A percentile compares a stretch with the other conserved stretches of the same genome.
phyloP scores from a whole-genome alignment of 2,329 filamentous ascomycete genomes.

The Pseudogymnoascus sp. region DNA sequence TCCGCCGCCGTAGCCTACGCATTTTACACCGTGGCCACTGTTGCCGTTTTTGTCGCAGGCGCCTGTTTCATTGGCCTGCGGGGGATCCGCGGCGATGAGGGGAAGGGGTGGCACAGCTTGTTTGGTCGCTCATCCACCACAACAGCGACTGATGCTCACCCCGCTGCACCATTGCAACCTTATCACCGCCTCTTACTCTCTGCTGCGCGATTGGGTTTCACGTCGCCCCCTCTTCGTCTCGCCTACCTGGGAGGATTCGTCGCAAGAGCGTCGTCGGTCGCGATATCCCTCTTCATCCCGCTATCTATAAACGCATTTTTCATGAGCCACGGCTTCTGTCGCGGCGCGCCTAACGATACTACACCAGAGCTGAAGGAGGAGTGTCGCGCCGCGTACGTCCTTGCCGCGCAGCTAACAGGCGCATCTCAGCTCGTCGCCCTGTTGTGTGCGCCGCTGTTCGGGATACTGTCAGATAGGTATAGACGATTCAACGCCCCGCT shows the following conservation, averaged over 20 bases:
- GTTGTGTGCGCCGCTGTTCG: conserved; percentile 78
- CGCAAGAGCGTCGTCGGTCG: conserved; percentile 86
- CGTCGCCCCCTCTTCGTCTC: conserved; percentile 70
- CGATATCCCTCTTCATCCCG: conserved; percentile 90
- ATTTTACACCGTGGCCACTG: conserved; percentile 75
- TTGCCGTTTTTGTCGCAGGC: conserved; percentile 65
- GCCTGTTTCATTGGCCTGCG: conserved; percentile 75
- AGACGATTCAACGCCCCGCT: conserved; percentile 66
- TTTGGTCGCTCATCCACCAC: conserved; percentile 32
- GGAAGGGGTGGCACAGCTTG: conserved; percentile 62
- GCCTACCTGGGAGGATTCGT: conserved; percentile 94
- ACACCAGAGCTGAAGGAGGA: conserved; percentile 73
- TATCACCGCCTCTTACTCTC: conserved; percentile 55
- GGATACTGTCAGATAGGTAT: conserved; percentile 69
- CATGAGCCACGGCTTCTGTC: conserved; percentile 71
- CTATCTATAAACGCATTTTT: conserved; percentile 90
- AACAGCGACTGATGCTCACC: conserved; percentile 1
- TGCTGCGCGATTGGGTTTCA: conserved; percentile 63
- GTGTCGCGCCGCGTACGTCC: conserved; percentile 78
- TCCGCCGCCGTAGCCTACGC: conserved; percentile 70
- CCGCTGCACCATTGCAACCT: conserved; percentile 35
- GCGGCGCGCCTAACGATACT: conserved; percentile 54
- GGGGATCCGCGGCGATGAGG: conserved; percentile 62
- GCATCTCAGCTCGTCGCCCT: conserved; percentile 82
- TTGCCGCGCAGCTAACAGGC: conserved; percentile 81